Percentiles rank a stretch among this genome's conserved stretches.
These are phyloP conservation scores for Beauveria caledonica DNA, from an alignment of 2,329 filamentous ascomycete genomes.

Conservation along the genomic window DNA sequence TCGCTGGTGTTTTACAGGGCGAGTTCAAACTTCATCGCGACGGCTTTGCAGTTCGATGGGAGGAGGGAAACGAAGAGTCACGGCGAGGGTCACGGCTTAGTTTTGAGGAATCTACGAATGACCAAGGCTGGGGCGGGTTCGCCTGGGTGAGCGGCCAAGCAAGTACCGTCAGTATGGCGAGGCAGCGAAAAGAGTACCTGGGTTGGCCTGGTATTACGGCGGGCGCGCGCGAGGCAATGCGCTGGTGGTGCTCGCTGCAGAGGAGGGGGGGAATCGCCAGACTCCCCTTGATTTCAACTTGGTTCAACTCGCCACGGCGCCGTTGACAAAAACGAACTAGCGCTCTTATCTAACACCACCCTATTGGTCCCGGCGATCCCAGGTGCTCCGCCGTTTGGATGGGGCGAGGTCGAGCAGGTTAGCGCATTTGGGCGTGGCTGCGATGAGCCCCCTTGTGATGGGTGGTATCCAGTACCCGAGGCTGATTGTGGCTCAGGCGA, in stretches of 20 bases:
- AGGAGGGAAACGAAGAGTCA: slow-evolving; percentile 24
- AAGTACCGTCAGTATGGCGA: neutral
- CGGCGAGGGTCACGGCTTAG: slow-evolving; percentile 26
- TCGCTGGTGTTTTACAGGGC: slow-evolving; percentile 44
- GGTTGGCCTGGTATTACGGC: neutral
- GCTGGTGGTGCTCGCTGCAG: neutral
- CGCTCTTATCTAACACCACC: neutral
- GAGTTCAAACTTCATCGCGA: slow-evolving; percentile 46
- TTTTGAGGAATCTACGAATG: slow-evolving; percentile 24
- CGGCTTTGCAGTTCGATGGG: slow-evolving; percentile 41
- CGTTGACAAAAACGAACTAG: neutral
- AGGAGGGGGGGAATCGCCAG: neutral
- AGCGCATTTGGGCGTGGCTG: slow-evolving; percentile 4
- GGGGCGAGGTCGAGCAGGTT: neutral
- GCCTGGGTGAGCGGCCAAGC: neutral
- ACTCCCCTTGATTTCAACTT: slow-evolving; percentile 10
- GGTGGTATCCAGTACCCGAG: neutral
- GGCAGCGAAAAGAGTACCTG: neutral
- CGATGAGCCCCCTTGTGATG: neutral
- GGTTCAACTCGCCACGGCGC: slow-evolving; percentile 6
- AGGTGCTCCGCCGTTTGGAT: neutral
- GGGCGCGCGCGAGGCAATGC: neutral
- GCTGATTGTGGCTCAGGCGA: neutral
- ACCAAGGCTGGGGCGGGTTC: slow-evolving; percentile 16
- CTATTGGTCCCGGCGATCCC: slow-evolving; percentile 5